These are phyloP conservation scores for Oleoguttula mirabilis DNA, from an alignment of 495 filamentous ascomycete genomes.

Conservation along the genomic window DNA sequence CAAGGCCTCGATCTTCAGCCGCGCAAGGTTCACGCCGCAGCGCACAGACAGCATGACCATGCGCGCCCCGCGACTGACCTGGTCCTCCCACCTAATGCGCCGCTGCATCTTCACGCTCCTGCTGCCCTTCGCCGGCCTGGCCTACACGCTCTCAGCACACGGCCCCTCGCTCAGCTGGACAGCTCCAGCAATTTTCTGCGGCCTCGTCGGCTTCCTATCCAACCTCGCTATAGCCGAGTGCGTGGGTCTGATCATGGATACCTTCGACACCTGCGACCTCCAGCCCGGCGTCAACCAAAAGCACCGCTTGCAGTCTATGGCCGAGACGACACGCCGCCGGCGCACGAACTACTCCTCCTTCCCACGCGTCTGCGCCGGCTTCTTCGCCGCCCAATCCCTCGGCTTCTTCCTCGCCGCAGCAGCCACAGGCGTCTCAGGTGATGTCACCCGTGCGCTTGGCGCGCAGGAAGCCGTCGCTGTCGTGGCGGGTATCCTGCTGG, in stretches of 20 bases:
- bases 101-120: constrained; percentile 51
- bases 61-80: constrained; percentile 38
- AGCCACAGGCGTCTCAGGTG: constrained; percentile 50
- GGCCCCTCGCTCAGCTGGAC: constrained; percentile 46
- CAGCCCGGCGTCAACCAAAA: constrained; percentile 50
- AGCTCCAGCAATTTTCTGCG: constrained; percentile 54
- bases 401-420: constrained; percentile 54
- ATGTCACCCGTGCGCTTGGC: constrained; percentile 48
- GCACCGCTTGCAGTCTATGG: constrained; percentile 34
- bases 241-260: constrained; percentile 67
- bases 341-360: constrained; percentile 56
- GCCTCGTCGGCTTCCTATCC: constrained; percentile 52
- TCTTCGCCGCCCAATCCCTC: constrained; percentile 54
- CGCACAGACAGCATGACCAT: constrained; percentile 49
- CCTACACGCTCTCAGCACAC: constrained; percentile 50
- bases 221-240: constrained; percentile 66
- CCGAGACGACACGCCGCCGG: constrained; percentile 38
- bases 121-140: constrained; percentile 51
- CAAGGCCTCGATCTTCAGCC: constrained; percentile 53
- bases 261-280: constrained; percentile 64
- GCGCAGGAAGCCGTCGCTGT: constrained; percentile 52
- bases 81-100: constrained; percentile 57
- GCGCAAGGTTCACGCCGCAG: constrained; percentile 42
- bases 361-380: constrained; percentile 57
- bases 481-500: constrained; percentile 48